These are phyloP conservation scores for Cercospora nicotianae DNA, from an alignment of 2,329 filamentous ascomycete species.

Conservation along the genomic window DNA sequence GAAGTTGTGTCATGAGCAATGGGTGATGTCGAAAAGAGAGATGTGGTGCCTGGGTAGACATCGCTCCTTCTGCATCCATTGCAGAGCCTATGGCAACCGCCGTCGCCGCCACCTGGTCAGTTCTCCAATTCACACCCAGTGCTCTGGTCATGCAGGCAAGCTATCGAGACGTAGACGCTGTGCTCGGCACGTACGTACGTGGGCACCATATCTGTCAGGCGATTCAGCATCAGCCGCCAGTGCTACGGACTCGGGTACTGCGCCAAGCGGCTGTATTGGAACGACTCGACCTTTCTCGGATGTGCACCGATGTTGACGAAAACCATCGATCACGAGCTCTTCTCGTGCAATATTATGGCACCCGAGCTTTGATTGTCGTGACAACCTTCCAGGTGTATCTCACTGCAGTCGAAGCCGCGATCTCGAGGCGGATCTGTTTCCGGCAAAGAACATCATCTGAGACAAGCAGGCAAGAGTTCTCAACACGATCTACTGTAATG, in stretches of 20 bases:
- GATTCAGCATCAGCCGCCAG: not conserved
- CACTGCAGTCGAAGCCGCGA: not conserved
- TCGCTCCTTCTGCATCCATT: not conserved
- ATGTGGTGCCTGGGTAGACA: not conserved
- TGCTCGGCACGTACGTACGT: not conserved
- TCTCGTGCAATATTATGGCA: not conserved
- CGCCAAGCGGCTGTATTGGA: not conserved
- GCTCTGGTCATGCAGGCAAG: not conserved
- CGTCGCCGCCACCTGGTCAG: not conserved
- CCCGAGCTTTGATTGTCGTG: not conserved
- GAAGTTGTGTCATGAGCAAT: not conserved
- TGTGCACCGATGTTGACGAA: not conserved
- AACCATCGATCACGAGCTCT: not conserved
- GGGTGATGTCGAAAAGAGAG: conserved; percentile 11
- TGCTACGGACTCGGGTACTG: not conserved
- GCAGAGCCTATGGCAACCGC: not conserved
- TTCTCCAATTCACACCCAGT: not conserved
- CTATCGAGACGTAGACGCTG: not conserved
- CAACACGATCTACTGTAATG: not conserved
- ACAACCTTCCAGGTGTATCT: not conserved
- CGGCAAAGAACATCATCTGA: not conserved
- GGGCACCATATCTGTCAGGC: conserved; percentile 3
- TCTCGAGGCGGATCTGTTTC: not conserved
- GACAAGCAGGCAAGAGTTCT: not conserved
- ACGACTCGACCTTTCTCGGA: not conserved